Evolutionary conservation across 2,329 filamentous ascomycete species (phyloP).

Genomic region (Mycosphaerella sp.): DNA sequence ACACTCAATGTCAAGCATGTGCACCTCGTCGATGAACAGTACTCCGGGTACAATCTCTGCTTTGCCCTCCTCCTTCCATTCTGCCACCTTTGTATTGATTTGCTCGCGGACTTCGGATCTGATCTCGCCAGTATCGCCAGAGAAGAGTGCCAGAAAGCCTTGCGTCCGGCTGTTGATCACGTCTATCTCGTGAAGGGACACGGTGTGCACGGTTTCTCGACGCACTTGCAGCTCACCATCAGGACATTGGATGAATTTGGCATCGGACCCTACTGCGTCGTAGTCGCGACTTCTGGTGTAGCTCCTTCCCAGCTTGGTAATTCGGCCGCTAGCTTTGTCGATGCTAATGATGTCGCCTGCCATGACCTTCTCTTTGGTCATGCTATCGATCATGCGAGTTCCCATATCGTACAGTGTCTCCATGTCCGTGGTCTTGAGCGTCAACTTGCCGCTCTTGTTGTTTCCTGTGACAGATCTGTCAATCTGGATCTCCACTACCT

Average conservation of each 20-base stretch:
- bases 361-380: conserved; percentile 99
- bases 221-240: conserved; percentile 96
- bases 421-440: conserved; percentile 99
- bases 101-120: conserved; percentile 94
- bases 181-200: conserved; percentile 95
- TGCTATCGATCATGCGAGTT: conserved; percentile 98
- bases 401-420: conserved; percentile 99
- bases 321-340: conserved; percentile 96
- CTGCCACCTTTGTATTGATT: conserved; percentile 97
- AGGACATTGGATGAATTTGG: conserved; percentile 95
- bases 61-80: conserved; percentile 99
- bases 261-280: conserved; percentile 97
- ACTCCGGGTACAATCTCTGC: conserved; percentile 96
- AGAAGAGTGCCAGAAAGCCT: conserved; percentile 94
- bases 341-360: conserved; percentile 98
- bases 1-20: conserved; percentile 99
- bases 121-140: conserved; percentile 96
- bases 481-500: conserved; percentile 98
- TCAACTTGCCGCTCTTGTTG: conserved; percentile 97
- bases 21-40: conserved; percentile 96
- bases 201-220: conserved; percentile 94
- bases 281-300: conserved; percentile 95
- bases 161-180: conserved; percentile 99
- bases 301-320: conserved; percentile 91
- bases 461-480: conserved; percentile 91